Percentiles rank a stretch among this genome's conserved stretches.
These are phyloP conservation scores for Clarireedia monteithiana DNA, from an alignment of 2,329 filamentous ascomycete genomes.

Conservation along the genomic window DNA sequence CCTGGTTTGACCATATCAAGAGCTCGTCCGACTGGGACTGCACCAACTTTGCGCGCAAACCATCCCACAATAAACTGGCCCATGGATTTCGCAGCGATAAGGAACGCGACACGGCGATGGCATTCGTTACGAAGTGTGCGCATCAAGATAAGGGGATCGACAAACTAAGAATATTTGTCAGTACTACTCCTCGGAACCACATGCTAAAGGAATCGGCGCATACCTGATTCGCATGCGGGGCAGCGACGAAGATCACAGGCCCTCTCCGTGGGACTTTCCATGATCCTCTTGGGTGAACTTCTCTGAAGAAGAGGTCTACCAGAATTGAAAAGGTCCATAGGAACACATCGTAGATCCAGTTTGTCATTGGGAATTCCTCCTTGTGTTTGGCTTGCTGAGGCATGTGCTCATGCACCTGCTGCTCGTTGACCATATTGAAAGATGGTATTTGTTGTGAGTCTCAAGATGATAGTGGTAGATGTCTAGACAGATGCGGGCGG, in stretches of 20 bases:
- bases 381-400: conserved; percentile 10
- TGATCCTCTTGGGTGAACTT: conserved; percentile 88
- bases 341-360: conserved; percentile 68
- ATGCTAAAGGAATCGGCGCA: conserved; percentile 21
- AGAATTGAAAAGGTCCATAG: conserved; percentile 73
- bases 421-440: conserved; percentile 6
- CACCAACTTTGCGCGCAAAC: conserved; percentile 75
- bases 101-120: conserved; percentile 79
- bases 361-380: conserved; percentile 13
- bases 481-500: neutral
- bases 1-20: conserved; percentile 81
- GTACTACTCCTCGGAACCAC: neutral
- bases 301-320: conserved; percentile 94
- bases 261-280: conserved; percentile 90
- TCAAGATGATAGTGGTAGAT: neutral
- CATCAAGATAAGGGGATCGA: conserved; percentile 91
- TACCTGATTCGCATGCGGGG: conserved; percentile 93
- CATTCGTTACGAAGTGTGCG: conserved; percentile 78
- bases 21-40: conserved; percentile 87
- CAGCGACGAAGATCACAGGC: conserved; percentile 90
- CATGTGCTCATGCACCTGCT: conserved; percentile 12
- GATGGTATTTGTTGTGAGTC: neutral
- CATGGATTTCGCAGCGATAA: conserved; percentile 95
- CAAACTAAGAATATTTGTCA: conserved; percentile 53
- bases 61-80: conserved; percentile 82